Evolutionary conservation across 768 basidiomycete species (phyloP).

Genomic region (Gloeostereum incarnatum): DNA sequence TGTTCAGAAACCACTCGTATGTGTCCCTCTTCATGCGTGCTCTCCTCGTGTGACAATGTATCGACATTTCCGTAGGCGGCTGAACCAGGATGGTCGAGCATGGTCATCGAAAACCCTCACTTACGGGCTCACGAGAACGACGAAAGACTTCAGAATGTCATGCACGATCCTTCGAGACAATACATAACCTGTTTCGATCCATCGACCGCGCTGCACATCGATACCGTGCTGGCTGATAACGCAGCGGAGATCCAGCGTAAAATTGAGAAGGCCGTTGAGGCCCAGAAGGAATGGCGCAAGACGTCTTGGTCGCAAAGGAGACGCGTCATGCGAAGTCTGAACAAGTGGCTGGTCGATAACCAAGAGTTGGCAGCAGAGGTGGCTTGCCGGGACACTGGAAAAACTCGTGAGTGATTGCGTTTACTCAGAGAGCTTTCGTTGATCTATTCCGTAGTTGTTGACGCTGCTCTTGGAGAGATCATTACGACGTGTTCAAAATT

Average conservation of each 20-base stretch:
- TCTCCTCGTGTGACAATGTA: constrained; percentile 1
- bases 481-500: constrained; percentile 92
- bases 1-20: constrained; percentile 48
- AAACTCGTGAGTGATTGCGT: constrained; percentile 59
- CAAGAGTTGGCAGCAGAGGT: constrained; percentile 81
- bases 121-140: constrained; percentile 58
- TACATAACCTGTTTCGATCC: constrained; percentile 94
- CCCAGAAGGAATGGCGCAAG: constrained; percentile 65
- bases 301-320: constrained; percentile 74
- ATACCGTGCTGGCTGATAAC: constrained; percentile 69
- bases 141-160: constrained; percentile 41
- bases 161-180: constrained; percentile 34
- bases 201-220: constrained; percentile 75
- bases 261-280: constrained; percentile 52
- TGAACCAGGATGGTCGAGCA: constrained; percentile 46
- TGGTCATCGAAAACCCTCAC: constrained; percentile 45
- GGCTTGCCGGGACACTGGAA: constrained; percentile 90
- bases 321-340: constrained; percentile 76
- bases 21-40: constrained; percentile 12
- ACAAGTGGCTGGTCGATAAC: constrained; percentile 91
- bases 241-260: constrained; percentile 64
- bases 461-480: constrained; percentile 92
- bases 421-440: constrained; percentile 1
- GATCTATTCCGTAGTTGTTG: constrained; percentile 53
- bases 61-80: constrained; percentile 32